Evolutionary conservation across 2,329 filamentous ascomycete species (phyloP).

Genomic region (Cordyceps militaris): DNA sequence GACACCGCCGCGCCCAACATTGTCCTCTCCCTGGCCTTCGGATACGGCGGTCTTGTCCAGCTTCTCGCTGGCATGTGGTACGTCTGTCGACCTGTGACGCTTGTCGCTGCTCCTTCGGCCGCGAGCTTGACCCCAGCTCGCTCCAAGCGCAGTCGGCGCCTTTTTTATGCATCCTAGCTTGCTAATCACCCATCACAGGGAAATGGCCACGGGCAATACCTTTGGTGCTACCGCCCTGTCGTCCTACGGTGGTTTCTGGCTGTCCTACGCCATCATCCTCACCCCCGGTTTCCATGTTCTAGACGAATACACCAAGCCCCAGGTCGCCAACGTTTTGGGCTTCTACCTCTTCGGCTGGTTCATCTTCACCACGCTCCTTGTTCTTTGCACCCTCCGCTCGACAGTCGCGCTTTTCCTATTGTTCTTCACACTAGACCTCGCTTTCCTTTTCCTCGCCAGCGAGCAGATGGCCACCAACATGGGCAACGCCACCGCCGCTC

Average conservation of each 20-base stretch:
- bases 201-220: conserved; percentile 82
- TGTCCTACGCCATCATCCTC: conserved; percentile 64
- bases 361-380: conserved; percentile 72
- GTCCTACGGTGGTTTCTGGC: conserved; percentile 81
- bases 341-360: conserved; percentile 77
- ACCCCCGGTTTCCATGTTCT: conserved; percentile 60
- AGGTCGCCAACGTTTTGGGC: conserved; percentile 53
- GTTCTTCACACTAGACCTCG: conserved; percentile 69
- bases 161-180: neutral
- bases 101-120: too few relatives aligned
- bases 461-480: conserved; percentile 52
- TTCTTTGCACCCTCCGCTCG: conserved; percentile 68
- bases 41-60: conserved; percentile 73
- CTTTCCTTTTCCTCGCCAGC: conserved; percentile 66
- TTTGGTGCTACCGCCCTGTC: conserved; percentile 77
- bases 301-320: conserved; percentile 32
- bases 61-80: conserved; percentile 83
- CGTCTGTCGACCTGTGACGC: conserved; percentile 24
- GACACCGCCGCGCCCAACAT: conserved; percentile 56
- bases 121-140: neutral
- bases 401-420: conserved; percentile 72
- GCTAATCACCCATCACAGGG: conserved; percentile 42
- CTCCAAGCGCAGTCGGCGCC: neutral
- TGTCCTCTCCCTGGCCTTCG: conserved; percentile 61
- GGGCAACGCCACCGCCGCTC: conserved; percentile 37